Evolutionary conservation across 257 asterid genomes (phyloP).

Genomic region (Solanum lignicaule): DNA sequence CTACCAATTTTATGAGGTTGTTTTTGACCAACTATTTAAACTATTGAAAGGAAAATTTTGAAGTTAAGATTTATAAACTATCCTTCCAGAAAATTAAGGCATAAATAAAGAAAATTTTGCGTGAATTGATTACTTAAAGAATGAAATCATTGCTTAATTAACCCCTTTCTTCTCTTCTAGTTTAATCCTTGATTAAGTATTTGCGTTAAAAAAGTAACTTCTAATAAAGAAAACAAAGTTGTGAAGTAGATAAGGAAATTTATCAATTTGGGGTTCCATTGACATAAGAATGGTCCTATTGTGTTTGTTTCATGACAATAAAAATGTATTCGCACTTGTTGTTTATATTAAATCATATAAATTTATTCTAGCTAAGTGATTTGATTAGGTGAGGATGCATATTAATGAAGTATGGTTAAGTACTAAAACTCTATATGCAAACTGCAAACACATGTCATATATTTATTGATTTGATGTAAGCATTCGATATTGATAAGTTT

Average conservation of each 20-base stretch:
- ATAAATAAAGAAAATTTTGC: background rate
- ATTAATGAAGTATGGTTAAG: background rate
- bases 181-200: background rate
- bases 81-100: background rate
- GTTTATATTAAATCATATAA: background rate
- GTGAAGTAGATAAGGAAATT: background rate
- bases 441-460: background rate
- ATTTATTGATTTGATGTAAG: background rate
- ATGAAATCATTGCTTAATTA: background rate
- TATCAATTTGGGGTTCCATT: background rate
- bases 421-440: background rate
- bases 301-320: accelerated
- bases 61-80: background rate
- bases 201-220: background rate
- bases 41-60: background rate
- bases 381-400: background rate
- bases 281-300: background rate
- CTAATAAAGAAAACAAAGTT: background rate
- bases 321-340: accelerated
- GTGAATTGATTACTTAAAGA: background rate
- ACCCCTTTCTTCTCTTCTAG: background rate
- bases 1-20: background rate
- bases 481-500: background rate
- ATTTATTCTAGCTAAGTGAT: background rate
- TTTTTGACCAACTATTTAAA: background rate